Conservation (phyloP, 2,329 filamentous ascomycete species). For the Curvularia eragrostidis region DNA sequence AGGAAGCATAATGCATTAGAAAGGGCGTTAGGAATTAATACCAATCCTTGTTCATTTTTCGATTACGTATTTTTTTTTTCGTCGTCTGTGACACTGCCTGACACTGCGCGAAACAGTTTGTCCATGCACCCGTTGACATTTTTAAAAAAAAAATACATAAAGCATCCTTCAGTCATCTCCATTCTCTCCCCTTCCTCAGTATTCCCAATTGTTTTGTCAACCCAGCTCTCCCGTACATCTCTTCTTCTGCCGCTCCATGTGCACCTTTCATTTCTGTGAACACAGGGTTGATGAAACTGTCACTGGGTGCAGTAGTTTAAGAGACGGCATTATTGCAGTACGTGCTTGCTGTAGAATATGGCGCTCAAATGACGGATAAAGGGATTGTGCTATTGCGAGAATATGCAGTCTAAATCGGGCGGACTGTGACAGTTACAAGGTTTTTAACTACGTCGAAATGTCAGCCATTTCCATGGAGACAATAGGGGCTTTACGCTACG, state of each 20-base stretch:
- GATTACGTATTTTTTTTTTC: no score
- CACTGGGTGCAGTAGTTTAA: neutral
- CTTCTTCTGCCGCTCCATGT: slow-evolving; percentile 4
- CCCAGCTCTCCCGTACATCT: slow-evolving; percentile 2
- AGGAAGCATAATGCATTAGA: slow-evolving; percentile 3
- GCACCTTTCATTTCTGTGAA: slow-evolving; percentile 2
- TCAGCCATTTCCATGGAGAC: no score
- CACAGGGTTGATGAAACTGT: slow-evolving; percentile 6
- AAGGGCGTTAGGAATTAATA: neutral
- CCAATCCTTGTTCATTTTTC: neutral
- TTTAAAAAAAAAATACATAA: slow-evolving; percentile 8
- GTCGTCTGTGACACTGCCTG: neutral
- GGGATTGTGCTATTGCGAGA: no score
- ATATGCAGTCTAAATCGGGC: no score
- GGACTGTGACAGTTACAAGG: no score
- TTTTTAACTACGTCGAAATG: no score
- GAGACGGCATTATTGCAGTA: neutral
- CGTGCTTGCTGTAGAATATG: no score
- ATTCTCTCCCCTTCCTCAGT: slow-evolving; percentile 12
- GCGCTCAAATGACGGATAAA: no score
- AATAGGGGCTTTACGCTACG: no score
- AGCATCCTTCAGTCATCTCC: slow-evolving; percentile 2
- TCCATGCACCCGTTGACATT: no score
- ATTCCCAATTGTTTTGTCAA: slow-evolving; percentile 17
- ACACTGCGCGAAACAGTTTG: neutral